Conservation (phyloP, 2,329 filamentous ascomycete genomes). For the Diaporthe citriasiana region DNA sequence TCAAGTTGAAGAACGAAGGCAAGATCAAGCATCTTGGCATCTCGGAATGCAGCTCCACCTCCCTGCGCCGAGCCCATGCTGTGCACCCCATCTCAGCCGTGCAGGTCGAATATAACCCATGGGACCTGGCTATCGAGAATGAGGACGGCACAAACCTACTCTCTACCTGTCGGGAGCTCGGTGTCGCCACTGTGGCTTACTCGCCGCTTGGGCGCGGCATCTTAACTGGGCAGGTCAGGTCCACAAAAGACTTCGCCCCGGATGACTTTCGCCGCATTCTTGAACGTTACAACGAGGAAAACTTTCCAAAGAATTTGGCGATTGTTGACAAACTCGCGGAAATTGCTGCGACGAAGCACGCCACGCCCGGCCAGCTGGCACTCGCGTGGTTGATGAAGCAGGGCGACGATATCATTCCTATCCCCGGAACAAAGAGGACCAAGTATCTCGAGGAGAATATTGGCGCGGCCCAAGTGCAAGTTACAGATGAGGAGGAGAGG, state of each 20-base stretch:
- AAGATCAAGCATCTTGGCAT: conserved; percentile 63
- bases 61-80: conserved; percentile 58
- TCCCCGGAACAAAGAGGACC: conserved; percentile 62
- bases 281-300: conserved; percentile 64
- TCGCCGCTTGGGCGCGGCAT: conserved; percentile 71
- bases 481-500: conserved; percentile 50
- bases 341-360: conserved; percentile 66
- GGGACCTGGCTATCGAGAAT: conserved; percentile 70
- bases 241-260: conserved; percentile 59
- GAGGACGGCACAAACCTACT: conserved; percentile 59
- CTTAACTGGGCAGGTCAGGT: conserved; percentile 63
- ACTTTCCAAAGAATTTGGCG: conserved; percentile 67
- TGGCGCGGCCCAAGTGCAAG: conserved; percentile 49
- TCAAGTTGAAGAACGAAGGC: conserved; percentile 51
- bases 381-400: conserved; percentile 74
- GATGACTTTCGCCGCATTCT: conserved; percentile 60
- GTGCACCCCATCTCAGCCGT: conserved; percentile 44
- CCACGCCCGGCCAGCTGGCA: conserved; percentile 68
- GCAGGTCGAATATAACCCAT: conserved; percentile 68
- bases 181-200: conserved; percentile 68
- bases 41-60: conserved; percentile 55
- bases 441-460: conserved; percentile 62
- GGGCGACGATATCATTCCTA: conserved; percentile 68
- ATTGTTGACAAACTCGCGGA: conserved; percentile 64
- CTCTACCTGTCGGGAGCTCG: conserved; percentile 67